A percentile compares a stretch with the other conserved stretches of the same genome.
These are phyloP conservation scores for Stenocarpella maydis DNA, from an alignment of 2,329 filamentous ascomycete genomes.

Conservation along the genomic window DNA sequence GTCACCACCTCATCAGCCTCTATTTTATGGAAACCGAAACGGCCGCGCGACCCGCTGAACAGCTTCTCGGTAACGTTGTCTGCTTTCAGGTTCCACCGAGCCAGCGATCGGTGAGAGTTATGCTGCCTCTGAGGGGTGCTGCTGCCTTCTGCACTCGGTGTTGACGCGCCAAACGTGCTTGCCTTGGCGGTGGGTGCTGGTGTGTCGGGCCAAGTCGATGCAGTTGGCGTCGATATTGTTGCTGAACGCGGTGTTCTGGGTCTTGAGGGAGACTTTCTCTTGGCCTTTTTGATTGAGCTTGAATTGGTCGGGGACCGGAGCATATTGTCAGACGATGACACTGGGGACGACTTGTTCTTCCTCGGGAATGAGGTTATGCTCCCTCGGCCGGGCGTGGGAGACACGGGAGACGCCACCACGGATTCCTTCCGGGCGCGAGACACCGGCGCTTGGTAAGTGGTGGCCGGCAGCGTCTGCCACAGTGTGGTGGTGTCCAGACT, in stretches of 20 bases:
- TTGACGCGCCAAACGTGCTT: slow-evolving; percentile 19
- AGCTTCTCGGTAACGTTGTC: slow-evolving; percentile 64
- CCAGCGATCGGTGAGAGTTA: slow-evolving; percentile 34
- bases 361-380: slow-evolving; percentile 16
- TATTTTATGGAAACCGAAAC: slow-evolving; percentile 44
- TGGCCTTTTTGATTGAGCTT: slow-evolving; percentile 31
- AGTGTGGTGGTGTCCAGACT: slow-evolving; percentile 9
- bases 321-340: slow-evolving; percentile 23
- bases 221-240: slow-evolving; percentile 14
- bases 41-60: slow-evolving; percentile 57
- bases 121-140: slow-evolving; percentile 18
- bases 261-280: slow-evolving; percentile 24
- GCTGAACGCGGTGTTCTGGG: slow-evolving; percentile 21
- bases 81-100: slow-evolving; percentile 59
- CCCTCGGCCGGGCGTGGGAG: slow-evolving; percentile 29
- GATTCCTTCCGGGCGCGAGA: slow-evolving; percentile 5
- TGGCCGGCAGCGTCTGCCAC: slow-evolving; percentile 18
- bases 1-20: slow-evolving; percentile 69
- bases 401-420: slow-evolving; percentile 27
- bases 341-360: slow-evolving; percentile 21
- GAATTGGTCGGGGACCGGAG: slow-evolving; percentile 27
- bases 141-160: neutral
- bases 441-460: neutral
- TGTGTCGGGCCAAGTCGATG: slow-evolving; percentile 18
- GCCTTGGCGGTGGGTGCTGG: slow-evolving; percentile 19